Evolutionary conservation across 2,329 filamentous ascomycete genomes (phyloP).

Genomic region (Alternaria brassicicola): DNA sequence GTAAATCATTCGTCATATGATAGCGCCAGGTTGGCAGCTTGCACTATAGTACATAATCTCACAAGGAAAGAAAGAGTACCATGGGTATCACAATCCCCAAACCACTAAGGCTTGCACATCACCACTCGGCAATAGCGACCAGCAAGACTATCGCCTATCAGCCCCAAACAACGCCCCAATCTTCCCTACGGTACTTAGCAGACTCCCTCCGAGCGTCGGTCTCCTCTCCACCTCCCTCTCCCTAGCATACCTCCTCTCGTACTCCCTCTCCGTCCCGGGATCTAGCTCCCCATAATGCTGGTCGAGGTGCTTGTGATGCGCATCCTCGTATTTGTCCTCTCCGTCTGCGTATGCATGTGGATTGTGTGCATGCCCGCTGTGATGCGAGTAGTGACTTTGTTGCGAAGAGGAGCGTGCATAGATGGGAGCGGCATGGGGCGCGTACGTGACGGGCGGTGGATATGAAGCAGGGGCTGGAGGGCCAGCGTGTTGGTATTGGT

Average conservation of each 20-base stretch:
- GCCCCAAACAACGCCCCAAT: slow-evolving; percentile 16
- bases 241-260: slow-evolving; percentile 22
- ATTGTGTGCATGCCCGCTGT: slow-evolving; percentile 7
- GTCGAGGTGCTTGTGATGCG: background rate
- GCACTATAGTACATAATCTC: background rate
- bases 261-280: slow-evolving; percentile 20
- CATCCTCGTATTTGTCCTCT: slow-evolving; percentile 9
- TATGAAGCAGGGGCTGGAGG: background rate
- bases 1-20: background rate
- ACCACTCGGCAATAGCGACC: background rate
- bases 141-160: slow-evolving; percentile 8
- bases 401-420: slow-evolving; percentile 12
- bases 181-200: slow-evolving; percentile 25
- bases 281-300: slow-evolving; percentile 18
- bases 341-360: slow-evolving; percentile 13
- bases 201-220: slow-evolving; percentile 38
- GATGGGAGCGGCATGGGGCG: background rate
- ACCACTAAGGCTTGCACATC: background rate
- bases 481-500: slow-evolving; percentile 1
- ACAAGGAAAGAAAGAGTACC: background rate
- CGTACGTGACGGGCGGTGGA: slow-evolving; percentile 6
- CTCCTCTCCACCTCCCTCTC: slow-evolving; percentile 28
- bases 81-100: background rate
- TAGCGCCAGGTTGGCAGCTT: background rate
- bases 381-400: slow-evolving; percentile 6